Evolutionary conservation across 2,329 filamentous ascomycete genomes (phyloP), one percentile per base, ranked within the genome.

Genomic region (Fulvia fulva): DNA sequence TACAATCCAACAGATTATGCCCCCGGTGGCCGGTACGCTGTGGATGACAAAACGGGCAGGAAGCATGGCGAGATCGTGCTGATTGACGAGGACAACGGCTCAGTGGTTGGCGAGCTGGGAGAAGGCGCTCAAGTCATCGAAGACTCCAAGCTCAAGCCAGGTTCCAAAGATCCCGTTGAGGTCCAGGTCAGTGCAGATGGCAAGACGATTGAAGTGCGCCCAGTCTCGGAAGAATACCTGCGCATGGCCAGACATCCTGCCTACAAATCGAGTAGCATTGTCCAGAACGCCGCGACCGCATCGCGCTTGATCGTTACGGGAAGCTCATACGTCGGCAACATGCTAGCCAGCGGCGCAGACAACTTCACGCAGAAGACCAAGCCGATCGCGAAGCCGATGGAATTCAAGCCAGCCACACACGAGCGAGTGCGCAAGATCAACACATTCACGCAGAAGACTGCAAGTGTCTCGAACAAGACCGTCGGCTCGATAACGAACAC

Each of bases 61-160:
- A 70, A 72, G 50, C 68, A 71, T 51, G 90, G 92, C 16, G 87
- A 94, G 73, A 93, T 97, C 66, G 93, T 99, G 5, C 81, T 99
- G 9, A 81, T 99, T 16, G 91, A 99, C 70, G 94, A 99, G 75
- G 93, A 97, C 72, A 89, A 99, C 75, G 94, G 94, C 53, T 95
- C 90, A 67, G 89, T 99, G 8, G 89, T 99, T 26, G 94, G 94
- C 47, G 93, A 99, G 77, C 78, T 99, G 61, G 86, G 88, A 58
- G 88, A 93, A 58, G 88, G 87, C 19, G 93, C 90, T 69, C 80
- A 91, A 64, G 83, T 96, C 19, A 80, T 93, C 16, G 91, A 97
- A 70, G 85, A 92, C 64, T 80, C 84, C 26, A 82, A 81, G 52
- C 81, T 99, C 62, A 85, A 88, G 71, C 86, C 88, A 16, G 94